Conservation (phyloP, 352 stramenopile genomes). For the Phytophthora citrophthora region DNA sequence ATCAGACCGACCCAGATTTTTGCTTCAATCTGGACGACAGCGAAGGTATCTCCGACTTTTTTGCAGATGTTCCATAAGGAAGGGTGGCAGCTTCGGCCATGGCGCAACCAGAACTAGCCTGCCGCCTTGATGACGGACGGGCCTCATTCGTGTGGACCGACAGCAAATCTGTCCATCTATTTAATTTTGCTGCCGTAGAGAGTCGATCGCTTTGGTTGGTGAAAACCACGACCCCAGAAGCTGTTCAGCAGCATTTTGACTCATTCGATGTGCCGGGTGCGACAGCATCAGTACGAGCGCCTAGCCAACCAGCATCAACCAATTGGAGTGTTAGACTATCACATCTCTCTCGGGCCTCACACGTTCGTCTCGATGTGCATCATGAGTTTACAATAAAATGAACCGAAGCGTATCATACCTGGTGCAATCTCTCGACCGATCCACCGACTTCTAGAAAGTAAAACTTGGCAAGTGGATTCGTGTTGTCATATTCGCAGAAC, state of each 20-base stretch:
- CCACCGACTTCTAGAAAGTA: slow-evolving; percentile 59
- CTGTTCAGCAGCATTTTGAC: slow-evolving; percentile 53
- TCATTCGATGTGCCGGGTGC: slow-evolving; percentile 52
- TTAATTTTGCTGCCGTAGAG: slow-evolving; percentile 41
- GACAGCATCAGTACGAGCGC: slow-evolving; percentile 56
- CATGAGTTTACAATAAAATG: slow-evolving; percentile 34
- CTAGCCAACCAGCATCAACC: slow-evolving; percentile 35
- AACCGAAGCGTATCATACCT: slow-evolving; percentile 39
- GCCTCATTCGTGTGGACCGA: slow-evolving; percentile 13
- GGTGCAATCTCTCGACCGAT: slow-evolving; percentile 60
- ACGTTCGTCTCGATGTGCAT: slow-evolving; percentile 18
- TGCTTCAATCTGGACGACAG: slow-evolving; percentile 90
- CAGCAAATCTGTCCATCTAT: slow-evolving; percentile 38
- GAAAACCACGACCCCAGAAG: slow-evolving; percentile 46
- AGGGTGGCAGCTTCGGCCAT: slow-evolving; percentile 8
- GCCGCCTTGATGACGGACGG: slow-evolving; percentile 9
- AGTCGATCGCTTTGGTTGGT: slow-evolving; percentile 36
- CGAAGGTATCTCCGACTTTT: slow-evolving; percentile 90
- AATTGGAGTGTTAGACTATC: slow-evolving; percentile 18
- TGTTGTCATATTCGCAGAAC: slow-evolving; percentile 53
- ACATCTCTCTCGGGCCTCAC: neutral
- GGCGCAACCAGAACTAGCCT: slow-evolving; percentile 10
- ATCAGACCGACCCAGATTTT: slow-evolving; percentile 86
- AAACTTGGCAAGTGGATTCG: slow-evolving; percentile 47
- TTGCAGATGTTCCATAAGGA: slow-evolving; percentile 72